Percentiles rank a stretch among this genome's conserved stretches.
Evolutionary conservation across 306 rosid genomes (phyloP).

Genomic region (Vicia faba): DNA sequence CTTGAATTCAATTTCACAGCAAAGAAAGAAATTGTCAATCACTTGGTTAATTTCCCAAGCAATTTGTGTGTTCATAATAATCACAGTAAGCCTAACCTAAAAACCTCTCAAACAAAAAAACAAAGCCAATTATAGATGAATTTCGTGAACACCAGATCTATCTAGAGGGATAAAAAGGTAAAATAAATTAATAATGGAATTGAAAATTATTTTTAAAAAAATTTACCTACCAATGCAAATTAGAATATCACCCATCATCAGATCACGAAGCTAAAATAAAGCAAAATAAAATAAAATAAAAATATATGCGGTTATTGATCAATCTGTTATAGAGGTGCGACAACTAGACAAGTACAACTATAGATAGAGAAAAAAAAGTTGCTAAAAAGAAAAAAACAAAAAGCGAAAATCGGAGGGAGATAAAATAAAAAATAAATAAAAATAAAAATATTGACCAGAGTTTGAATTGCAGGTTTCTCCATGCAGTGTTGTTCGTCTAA

Average conservation of each 20-base stretch:
- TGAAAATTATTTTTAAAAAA: background rate
- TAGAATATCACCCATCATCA: slow-evolving; percentile 58
- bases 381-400: background rate
- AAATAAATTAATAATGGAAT: background rate
- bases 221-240: slow-evolving; percentile 64
- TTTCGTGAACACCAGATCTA: background rate
- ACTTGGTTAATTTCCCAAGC: background rate
- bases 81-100: background rate
- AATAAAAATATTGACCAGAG: slow-evolving; percentile 51
- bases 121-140: background rate
- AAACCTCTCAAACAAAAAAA: background rate
- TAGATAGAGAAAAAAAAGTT: slow-evolving; percentile 5
- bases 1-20: no score
- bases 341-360: slow-evolving; percentile 4
- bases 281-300: background rate
- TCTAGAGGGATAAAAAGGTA: background rate
- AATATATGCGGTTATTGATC: background rate
- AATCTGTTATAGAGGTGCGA: background rate
- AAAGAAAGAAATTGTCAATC: no score
- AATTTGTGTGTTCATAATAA: background rate
- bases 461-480: slow-evolving; percentile 82
- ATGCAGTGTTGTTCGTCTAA: slow-evolving; percentile 82
- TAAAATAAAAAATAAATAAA: background rate
- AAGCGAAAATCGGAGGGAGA: background rate
- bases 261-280: slow-evolving; percentile 50